Base-by-base conservation (phyloP, 345 rosid genomes). In the Acer yangbiense region DNA sequence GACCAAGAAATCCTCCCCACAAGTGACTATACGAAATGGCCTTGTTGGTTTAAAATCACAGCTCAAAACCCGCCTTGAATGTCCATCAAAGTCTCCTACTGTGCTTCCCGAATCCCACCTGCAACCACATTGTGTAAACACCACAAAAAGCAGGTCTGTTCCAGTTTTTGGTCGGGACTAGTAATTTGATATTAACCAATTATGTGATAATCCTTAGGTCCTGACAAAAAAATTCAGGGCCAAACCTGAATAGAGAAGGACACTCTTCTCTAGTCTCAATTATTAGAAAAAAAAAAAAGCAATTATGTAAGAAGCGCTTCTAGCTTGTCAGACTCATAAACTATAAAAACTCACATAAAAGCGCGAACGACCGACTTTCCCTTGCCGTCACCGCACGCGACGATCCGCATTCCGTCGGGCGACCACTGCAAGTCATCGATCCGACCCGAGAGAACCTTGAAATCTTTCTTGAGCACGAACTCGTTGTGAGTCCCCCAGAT, bases 381-480 rank as follows among this genome's bases (percentile, higher is more conserved):
- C 84, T 91, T 96, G 11, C 99, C 98, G 65, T 94, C 99, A 68
- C 99, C 99, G 7, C 90, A 92, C 0, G 95, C 98, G n/a, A 96
- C 99, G 75, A 96, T 92, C 87, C 98, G 79, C 90, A 89, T 70
- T 23, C 98, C 96, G 73, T 96, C 99, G 55, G 97, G 93, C 0
- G 99, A 96, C 99, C 99, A 96, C 82, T 93, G 98, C 2, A 96
- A 92, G 83, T 96, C 99, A 68, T 96, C 99, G 89, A 96, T 94
- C 94, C 98, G 91, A 58, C 98, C 99, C 61, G 97, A 82, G 77
- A 96, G 78, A 62, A 94, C 95, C 84, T 85, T 91, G 75, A 91
- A 96, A 86, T 96, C 99, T 12, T 96, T 90, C 93, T 91, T 96
- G 79, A 96, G 73, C 27, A 94, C 98, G 57, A 87, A 89, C 20